These are phyloP conservation scores for Apiospora saccharicola DNA, from an alignment of 2,329 filamentous ascomycete species.

Conservation along the genomic window DNA sequence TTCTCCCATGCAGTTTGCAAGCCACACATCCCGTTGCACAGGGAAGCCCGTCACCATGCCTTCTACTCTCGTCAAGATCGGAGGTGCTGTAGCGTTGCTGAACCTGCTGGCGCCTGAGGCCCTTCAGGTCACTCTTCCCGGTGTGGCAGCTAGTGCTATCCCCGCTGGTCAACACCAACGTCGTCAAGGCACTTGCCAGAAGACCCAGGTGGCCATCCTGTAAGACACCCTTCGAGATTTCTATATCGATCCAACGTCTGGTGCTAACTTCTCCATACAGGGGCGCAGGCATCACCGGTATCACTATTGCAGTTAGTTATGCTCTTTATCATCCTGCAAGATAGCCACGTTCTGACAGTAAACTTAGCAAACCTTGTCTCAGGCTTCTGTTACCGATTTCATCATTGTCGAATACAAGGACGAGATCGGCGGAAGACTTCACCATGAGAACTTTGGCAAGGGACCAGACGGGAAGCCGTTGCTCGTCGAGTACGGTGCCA, in stretches of 20 bases:
- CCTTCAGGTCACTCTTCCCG: neutral
- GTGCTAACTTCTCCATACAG: neutral
- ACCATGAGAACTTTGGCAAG: constrained; percentile 63
- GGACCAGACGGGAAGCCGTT: constrained; percentile 58
- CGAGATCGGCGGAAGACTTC: constrained; percentile 68
- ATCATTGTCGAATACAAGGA: constrained; percentile 70
- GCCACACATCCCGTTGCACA: neutral
- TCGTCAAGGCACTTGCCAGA: constrained; percentile 3
- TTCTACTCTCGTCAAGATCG: neutral
- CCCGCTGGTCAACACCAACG: neutral
- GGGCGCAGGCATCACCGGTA: constrained; percentile 16
- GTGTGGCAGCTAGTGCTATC: neutral
- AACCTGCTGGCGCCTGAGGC: neutral
- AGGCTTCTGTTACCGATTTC: constrained; percentile 69
- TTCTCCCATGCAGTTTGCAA: neutral
- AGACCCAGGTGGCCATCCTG: constrained; percentile 22
- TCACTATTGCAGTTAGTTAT: neutral
- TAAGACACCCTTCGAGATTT: neutral
- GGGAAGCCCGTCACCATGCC: neutral
- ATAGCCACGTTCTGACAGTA: neutral
- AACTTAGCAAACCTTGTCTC: constrained; percentile 61
- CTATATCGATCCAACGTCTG: too few relatives aligned
- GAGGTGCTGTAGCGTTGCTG: neutral
- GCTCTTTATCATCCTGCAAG: neutral
- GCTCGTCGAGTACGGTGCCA: constrained; percentile 70